Evolutionary conservation across 768 basidiomycete genomes (phyloP).

Genomic region (Tylopilus rubrobrunneus): DNA sequence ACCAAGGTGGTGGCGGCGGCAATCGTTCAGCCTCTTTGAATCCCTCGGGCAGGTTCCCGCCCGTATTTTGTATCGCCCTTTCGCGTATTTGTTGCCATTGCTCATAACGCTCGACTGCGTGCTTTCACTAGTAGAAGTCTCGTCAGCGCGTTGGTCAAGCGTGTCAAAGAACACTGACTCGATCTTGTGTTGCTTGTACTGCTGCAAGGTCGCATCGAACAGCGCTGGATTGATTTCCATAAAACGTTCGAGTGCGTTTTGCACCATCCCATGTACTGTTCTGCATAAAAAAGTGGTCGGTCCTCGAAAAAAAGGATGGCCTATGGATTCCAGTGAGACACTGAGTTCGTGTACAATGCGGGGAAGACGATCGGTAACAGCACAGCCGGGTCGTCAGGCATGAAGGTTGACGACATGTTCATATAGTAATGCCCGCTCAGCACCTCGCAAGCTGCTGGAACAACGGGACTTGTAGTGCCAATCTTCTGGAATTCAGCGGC

Average conservation of each 20-base stretch:
- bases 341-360: constrained; percentile 91
- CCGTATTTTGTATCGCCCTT: constrained; percentile 66
- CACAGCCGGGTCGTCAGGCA: constrained; percentile 89
- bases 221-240: constrained; percentile 99
- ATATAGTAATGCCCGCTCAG: constrained; percentile 92
- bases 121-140: constrained; percentile 60
- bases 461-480: constrained; percentile 77
- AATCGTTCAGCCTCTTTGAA: constrained; percentile 65
- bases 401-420: constrained; percentile 99
- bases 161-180: constrained; percentile 54
- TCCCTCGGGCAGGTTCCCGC: constrained; percentile 66
- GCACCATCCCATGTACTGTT: constrained; percentile 99
- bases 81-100: constrained; percentile 87
- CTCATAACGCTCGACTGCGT: constrained; percentile 78
- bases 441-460: constrained; percentile 95
- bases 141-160: constrained; percentile 1
- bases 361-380: constrained; percentile 97
- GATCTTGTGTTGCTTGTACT: constrained; percentile 84
- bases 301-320: constrained; percentile 23
- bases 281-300: constrained; percentile 37
- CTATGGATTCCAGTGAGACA: constrained; percentile 97
- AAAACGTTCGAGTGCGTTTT: constrained; percentile 95
- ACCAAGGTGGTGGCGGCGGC: constrained; percentile 72
- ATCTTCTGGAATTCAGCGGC: constrained; percentile 96
- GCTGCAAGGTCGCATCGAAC: constrained; percentile 90